Percentiles rank a stretch among this genome's conserved stretches.
These are phyloP conservation scores for Fusarium decemcellulare DNA, from an alignment of 2,329 filamentous ascomycete genomes.

Conservation along the genomic window DNA sequence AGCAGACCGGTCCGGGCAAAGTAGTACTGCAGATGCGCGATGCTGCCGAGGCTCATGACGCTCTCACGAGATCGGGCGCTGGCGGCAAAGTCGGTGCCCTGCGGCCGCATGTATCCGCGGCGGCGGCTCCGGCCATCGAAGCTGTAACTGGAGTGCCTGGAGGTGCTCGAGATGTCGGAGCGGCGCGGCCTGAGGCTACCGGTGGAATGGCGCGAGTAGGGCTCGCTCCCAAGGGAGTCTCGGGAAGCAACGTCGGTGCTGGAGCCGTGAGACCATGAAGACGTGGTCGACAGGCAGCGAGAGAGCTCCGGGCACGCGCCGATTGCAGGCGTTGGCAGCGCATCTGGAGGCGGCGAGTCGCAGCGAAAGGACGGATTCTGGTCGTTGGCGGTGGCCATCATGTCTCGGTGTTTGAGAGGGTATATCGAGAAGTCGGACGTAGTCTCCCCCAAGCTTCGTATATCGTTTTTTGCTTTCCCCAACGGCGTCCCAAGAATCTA, in stretches of 20 bases:
- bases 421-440: neutral
- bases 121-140: conserved; percentile 64
- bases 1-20: conserved; percentile 94
- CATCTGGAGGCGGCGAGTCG: conserved; percentile 76
- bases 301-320: conserved; percentile 71
- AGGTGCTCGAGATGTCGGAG: conserved; percentile 58
- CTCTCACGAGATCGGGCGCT: conserved; percentile 93
- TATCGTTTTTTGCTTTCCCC: conserved; percentile 6
- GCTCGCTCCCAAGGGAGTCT: conserved; percentile 69
- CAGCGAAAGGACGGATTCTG: conserved; percentile 57
- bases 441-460: conserved; percentile 14
- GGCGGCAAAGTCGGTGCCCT: conserved; percentile 89
- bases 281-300: conserved; percentile 75
- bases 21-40: conserved; percentile 98
- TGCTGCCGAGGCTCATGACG: conserved; percentile 95
- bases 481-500: conserved; percentile 10
- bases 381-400: conserved; percentile 54
- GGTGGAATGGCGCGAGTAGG: conserved; percentile 75
- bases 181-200: conserved; percentile 65
- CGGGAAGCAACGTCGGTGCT: conserved; percentile 64
- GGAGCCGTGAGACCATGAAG: conserved; percentile 71
- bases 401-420: conserved; percentile 14
- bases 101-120: conserved; percentile 89
- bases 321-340: conserved; percentile 73
- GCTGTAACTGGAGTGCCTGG: conserved; percentile 64